Evolutionary conservation across 768 basidiomycete genomes (phyloP).

Genomic region (Leccinum longicurvipes): DNA sequence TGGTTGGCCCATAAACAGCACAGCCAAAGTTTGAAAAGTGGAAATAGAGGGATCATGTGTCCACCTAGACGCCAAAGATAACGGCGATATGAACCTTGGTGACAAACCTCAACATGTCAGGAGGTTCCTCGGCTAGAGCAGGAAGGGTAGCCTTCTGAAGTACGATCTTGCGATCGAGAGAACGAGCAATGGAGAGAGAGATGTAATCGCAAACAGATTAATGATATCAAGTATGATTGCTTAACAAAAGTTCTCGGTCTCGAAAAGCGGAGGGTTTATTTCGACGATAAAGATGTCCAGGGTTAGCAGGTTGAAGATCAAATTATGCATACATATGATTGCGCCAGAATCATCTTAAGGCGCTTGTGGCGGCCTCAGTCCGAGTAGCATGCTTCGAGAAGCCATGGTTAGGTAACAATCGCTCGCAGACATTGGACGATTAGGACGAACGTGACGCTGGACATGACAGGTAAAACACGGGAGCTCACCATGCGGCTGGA

Average conservation of each 20-base stretch:
- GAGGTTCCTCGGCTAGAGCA: not conserved
- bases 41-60: slow-evolving; percentile 3
- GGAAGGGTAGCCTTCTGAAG: not conserved
- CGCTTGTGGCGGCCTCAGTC: not conserved
- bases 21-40: slow-evolving; percentile 7
- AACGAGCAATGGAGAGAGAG: not conserved
- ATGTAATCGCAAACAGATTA: not conserved
- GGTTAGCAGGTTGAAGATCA: not conserved
- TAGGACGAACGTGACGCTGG: too few species aligned
- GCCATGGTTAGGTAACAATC: not conserved
- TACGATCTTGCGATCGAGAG: not conserved
- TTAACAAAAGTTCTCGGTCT: not conserved
- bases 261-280: not conserved
- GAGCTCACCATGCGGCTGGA: not conserved
- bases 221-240: not conserved
- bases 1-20: not conserved
- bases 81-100: not conserved
- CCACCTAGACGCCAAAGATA: slow-evolving; percentile 15
- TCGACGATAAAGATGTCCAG: not conserved
- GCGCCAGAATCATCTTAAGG: not conserved
- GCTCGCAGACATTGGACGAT: not conserved
- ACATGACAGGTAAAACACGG: not conserved
- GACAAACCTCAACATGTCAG: not conserved
- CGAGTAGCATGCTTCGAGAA: not conserved
- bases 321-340: not conserved